Conservation (phyloP, 2,329 filamentous ascomycete genomes). For the Sarocladium kiliense region DNA sequence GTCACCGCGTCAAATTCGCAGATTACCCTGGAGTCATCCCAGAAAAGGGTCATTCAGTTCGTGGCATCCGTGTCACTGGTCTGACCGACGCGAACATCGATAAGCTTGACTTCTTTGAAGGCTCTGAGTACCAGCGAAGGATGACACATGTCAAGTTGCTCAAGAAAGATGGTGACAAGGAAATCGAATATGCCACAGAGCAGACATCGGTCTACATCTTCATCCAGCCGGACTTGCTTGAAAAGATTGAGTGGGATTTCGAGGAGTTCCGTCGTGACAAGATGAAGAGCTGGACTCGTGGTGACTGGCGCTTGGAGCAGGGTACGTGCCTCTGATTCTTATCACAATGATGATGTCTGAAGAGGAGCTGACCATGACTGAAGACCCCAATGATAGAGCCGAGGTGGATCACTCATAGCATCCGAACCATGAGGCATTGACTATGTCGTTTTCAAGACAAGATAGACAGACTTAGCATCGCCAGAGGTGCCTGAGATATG, state of each 20-base stretch:
- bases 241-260: constrained; percentile 82
- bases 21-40: constrained; percentile 80
- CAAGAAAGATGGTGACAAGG: constrained; percentile 30
- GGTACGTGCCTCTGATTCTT: constrained; percentile 21
- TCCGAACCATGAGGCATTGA: background rate
- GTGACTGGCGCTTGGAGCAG: constrained; percentile 38
- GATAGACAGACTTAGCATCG: too few species aligned
- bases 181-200: constrained; percentile 39
- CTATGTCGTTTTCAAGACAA: too few species aligned
- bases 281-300: constrained; percentile 49
- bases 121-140: constrained; percentile 62
- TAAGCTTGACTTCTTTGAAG: constrained; percentile 79
- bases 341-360: background rate
- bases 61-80: constrained; percentile 72
- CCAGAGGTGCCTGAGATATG: too few species aligned
- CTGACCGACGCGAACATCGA: constrained; percentile 71
- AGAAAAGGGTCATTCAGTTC: constrained; percentile 52
- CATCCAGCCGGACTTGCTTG: constrained; percentile 45
- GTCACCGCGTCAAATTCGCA: constrained; percentile 59
- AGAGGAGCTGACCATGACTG: too few species aligned
- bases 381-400: constrained; percentile 19
- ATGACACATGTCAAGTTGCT: constrained; percentile 49
- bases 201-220: constrained; percentile 63
- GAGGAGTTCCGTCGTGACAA: constrained; percentile 76
- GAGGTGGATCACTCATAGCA: constrained; percentile 3